phyloP scores from a whole-genome alignment of 495 filamentous ascomycete genomes.

The Penicillium robsamsonii region DNA sequence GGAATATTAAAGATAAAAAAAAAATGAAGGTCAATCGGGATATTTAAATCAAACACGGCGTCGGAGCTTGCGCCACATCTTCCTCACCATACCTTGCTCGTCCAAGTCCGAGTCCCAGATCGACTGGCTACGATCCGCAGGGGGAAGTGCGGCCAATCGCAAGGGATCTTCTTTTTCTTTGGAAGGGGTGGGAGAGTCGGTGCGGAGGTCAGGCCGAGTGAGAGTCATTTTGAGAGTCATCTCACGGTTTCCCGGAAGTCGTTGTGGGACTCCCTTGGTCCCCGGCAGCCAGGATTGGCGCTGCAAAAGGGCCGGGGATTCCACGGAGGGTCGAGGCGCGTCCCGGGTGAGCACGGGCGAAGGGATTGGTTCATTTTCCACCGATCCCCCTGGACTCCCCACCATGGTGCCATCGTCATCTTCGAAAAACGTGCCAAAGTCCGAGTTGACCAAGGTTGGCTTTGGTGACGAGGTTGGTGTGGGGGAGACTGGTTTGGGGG shows the following conservation, averaged over 20 bases:
- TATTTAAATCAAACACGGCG: conserved; percentile 26
- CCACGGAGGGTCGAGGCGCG: conserved; percentile 17
- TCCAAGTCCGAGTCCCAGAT: conserved; percentile 45
- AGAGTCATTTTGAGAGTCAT: conserved; percentile 96
- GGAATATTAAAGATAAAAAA: background rate
- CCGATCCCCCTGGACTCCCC: conserved; percentile 22
- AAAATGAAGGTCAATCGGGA: conserved; percentile 15
- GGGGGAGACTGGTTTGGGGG: conserved; percentile 10
- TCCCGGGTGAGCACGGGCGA: conserved; percentile 9
- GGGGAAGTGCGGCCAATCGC: conserved; percentile 51
- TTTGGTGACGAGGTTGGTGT: conserved; percentile 6
- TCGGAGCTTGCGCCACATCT: conserved; percentile 53
- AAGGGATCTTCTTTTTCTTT: conserved; percentile 60
- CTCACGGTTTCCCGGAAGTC: conserved; percentile 54
- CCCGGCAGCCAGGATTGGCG: conserved; percentile 22
- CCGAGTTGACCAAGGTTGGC: conserved; percentile 4
- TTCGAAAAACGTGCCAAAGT: conserved; percentile 46
- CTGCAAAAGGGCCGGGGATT: conserved; percentile 17
- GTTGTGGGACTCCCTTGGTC: conserved; percentile 21
- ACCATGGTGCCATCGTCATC: conserved; percentile 42
- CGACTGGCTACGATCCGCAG: conserved; percentile 42
- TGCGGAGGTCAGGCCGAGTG: conserved; percentile 79
- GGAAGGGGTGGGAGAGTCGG: conserved; percentile 60
- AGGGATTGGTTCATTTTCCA: conserved; percentile 14
- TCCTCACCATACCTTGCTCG: conserved; percentile 49